These are phyloP conservation scores for Mortierella sp. DNA, from an alignment of 371 early-diverging fungal species.

Conservation along the genomic window DNA sequence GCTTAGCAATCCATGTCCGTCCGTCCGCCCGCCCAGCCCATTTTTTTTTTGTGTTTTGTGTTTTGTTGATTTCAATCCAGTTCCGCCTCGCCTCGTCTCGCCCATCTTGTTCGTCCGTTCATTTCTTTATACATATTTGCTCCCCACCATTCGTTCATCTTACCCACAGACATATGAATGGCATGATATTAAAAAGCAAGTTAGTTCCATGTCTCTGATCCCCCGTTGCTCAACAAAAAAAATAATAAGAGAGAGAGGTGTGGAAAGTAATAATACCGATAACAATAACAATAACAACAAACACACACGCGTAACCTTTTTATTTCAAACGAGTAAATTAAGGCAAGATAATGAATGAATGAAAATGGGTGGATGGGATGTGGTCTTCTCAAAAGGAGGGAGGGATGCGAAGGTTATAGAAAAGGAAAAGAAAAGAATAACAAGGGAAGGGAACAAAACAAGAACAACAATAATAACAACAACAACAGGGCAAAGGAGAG, in stretches of 20 bases:
- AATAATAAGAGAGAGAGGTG: not conserved
- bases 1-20: conserved; percentile 15
- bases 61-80: not conserved
- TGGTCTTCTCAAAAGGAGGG: not conserved
- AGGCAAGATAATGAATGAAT: too few species aligned
- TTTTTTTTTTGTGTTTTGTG: too few species aligned
- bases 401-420: not conserved
- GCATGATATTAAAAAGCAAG: not conserved
- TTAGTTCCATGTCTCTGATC: too few species aligned
- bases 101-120: not conserved
- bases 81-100: not conserved
- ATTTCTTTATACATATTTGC: not conserved
- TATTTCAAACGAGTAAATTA: too few species aligned
- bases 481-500: not conserved
- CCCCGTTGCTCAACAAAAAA: not conserved
- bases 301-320: not conserved
- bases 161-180: not conserved
- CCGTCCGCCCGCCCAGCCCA: not conserved
- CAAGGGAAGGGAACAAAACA: not conserved
- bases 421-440: not conserved
- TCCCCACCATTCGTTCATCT: not conserved
- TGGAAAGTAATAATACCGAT: too few species aligned
- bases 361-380: not conserved
- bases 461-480: not conserved
- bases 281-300: not conserved